Percentiles rank a stretch among this genome's conserved stretches.
Conservation (phyloP, 345 rosid genomes). For the Salix udensis region DNA sequence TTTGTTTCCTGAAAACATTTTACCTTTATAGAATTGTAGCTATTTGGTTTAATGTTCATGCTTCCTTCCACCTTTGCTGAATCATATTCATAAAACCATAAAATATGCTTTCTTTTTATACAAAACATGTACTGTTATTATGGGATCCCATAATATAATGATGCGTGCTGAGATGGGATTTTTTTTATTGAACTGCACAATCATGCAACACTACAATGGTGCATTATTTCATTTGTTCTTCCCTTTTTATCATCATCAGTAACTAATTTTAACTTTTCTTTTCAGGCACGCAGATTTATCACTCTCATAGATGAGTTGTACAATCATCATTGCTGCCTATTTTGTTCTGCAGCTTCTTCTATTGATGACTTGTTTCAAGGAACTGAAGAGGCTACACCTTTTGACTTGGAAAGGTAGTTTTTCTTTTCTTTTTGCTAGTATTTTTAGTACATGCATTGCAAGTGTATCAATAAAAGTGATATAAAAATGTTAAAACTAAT, state of each 20-base stretch:
- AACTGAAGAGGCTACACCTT: slow-evolving; percentile 86
- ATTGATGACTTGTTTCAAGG: slow-evolving; percentile 92
- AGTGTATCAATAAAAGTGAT: too few species aligned
- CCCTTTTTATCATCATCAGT: not conserved
- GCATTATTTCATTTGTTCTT: not conserved
- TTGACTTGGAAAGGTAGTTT: slow-evolving; percentile 75
- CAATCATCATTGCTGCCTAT: slow-evolving; percentile 83
- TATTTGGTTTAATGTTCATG: not conserved
- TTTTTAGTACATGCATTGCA: too few species aligned
- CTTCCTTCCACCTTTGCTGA: slow-evolving; percentile 1
- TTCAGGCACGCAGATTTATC: slow-evolving; percentile 92
- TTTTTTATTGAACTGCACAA: not conserved
- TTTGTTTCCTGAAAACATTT: not conserved
- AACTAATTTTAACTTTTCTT: slow-evolving; percentile 6
- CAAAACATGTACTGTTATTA: not conserved
- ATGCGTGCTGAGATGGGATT: not conserved
- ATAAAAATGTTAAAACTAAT: too few species aligned
- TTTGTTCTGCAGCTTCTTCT: slow-evolving; percentile 64
- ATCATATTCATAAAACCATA: not conserved
- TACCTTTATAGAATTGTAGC: not conserved
- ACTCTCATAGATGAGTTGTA: slow-evolving; percentile 89
- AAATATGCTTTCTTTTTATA: not conserved
- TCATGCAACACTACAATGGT: not conserved
- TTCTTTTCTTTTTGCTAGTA: not conserved
- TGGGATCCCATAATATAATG: not conserved